phyloP scores from a whole-genome alignment of 2,329 filamentous ascomycete genomes.

The Hypoxylon sp. region DNA sequence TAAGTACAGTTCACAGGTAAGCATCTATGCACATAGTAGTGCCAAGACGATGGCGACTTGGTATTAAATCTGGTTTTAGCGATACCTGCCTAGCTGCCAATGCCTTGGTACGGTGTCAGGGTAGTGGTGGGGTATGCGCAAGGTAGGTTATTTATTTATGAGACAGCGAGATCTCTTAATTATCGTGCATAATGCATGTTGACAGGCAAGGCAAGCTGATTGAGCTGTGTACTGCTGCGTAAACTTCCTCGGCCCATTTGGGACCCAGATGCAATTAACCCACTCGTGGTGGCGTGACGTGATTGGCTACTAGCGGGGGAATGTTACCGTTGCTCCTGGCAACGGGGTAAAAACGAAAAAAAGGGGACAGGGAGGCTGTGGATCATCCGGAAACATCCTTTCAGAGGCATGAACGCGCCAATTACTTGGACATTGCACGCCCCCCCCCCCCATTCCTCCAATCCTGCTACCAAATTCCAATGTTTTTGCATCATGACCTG shows the following conservation, averaged over 20 bases:
- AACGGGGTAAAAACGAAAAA: constrained; percentile 34
- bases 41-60: too few relatives aligned
- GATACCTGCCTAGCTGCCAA: too few relatives aligned
- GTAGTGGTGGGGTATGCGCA: too few relatives aligned
- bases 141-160: not conserved
- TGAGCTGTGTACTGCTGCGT: too few relatives aligned
- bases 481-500: constrained; percentile 49
- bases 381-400: constrained; percentile 24
- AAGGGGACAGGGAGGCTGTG: constrained; percentile 23
- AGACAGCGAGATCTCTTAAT: too few relatives aligned
- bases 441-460: constrained; percentile 49
- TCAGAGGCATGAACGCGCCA: constrained; percentile 37
- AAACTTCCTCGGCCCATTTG: not conserved
- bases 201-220: too few relatives aligned
- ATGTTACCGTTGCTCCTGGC: constrained; percentile 40
- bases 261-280: too few relatives aligned
- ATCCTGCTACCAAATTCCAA: constrained; percentile 46
- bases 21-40: too few relatives aligned
- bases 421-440: constrained; percentile 46
- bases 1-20: too few relatives aligned
- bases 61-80: too few relatives aligned
- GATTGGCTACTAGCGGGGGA: constrained; percentile 26
- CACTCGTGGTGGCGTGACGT: too few relatives aligned
- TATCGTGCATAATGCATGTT: not conserved
- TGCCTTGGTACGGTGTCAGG: too few relatives aligned